Evolutionary conservation across 768 basidiomycete species (phyloP), one percentile per base, ranked within the genome.

Genomic region (Boletus subparvulus): DNA sequence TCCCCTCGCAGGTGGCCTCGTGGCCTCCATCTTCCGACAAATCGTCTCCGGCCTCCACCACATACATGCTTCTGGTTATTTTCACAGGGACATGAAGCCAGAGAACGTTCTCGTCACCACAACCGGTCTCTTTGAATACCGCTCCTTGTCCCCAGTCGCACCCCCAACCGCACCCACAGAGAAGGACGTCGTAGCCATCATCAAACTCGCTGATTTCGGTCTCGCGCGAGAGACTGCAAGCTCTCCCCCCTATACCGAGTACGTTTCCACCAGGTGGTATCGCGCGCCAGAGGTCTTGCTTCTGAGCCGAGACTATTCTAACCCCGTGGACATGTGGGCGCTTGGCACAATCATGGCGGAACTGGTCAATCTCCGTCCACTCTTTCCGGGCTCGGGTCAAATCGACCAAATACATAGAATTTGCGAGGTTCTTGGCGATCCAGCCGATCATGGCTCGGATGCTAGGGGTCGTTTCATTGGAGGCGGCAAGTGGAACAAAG

Each of bases 81-180:
- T 99, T 74, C 97, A 99, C 74, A 91, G 97, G 47, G 97, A 99
- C 73, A 97, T 99, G 94, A 99, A 99, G 74, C 97, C 97, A 37
- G 97, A 99, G 73, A 99, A 99, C 66, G 88, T 98, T 9, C 85
- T 99, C 50, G 97, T 99, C 65, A 98, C 97, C 17, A 98, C 97
- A 2, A 97, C 94, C 14, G 97, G 97, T 19, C 81, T 96, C 50
- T 88, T 90, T 62, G 92, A 97, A 74, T 99, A 99, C 69, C 85
- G 83, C 28, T 82, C 91, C 11, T 81, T 92, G 32, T 86, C 85
- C n/a, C 86, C 91, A 12, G 67, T 81, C 49, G 83, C 86, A 17
- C 78, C 80, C 52, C 83, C 80, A 9, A 81, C 84, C 56, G 79
- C 83, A 11, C 80, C 86, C 39, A 80, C 84, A 54, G 96, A 98